Conservation (phyloP, 75 land plant species). For the Isoetes taiwanensis region DNA sequence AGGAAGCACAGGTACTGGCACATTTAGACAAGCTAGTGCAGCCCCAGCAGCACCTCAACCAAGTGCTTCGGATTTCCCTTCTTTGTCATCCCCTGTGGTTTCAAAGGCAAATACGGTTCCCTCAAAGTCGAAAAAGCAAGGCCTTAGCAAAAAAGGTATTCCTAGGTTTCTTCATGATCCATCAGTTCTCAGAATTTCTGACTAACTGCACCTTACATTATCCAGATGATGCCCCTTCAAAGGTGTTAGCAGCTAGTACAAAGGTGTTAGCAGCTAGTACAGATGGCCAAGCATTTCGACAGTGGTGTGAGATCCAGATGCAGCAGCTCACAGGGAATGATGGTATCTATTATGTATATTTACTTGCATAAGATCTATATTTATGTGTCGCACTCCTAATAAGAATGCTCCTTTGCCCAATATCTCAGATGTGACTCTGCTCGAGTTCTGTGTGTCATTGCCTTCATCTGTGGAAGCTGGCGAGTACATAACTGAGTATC, state of each 20-base stretch:
- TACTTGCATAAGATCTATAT: not conserved
- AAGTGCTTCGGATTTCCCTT: conserved; percentile 18
- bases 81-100: conserved; percentile 11
- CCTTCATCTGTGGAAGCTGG: conserved; percentile 22
- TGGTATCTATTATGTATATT: conserved; percentile 26
- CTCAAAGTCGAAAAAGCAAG: conserved; percentile 40
- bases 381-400: no score
- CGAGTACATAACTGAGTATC: conserved; percentile 19
- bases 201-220: no score
- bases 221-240: not conserved
- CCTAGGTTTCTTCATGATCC: no score
- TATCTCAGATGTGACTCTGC: conserved; percentile 15
- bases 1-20: not conserved
- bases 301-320: conserved; percentile 62
- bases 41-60: conserved; percentile 6
- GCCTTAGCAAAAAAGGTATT: no score
- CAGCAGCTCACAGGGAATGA: conserved; percentile 44
- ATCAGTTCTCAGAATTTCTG: no score
- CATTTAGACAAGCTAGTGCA: conserved; percentile 5
- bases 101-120: conserved; percentile 20
- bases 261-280: conserved; percentile 15
- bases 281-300: conserved; percentile 75
- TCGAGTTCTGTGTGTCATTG: conserved; percentile 22
- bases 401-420: not conserved
- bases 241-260: no score